Evolutionary conservation across 2,329 filamentous ascomycete genomes (phyloP), one percentile per base, ranked within the genome.

Genomic region (Tolypocladium pustulatum): DNA sequence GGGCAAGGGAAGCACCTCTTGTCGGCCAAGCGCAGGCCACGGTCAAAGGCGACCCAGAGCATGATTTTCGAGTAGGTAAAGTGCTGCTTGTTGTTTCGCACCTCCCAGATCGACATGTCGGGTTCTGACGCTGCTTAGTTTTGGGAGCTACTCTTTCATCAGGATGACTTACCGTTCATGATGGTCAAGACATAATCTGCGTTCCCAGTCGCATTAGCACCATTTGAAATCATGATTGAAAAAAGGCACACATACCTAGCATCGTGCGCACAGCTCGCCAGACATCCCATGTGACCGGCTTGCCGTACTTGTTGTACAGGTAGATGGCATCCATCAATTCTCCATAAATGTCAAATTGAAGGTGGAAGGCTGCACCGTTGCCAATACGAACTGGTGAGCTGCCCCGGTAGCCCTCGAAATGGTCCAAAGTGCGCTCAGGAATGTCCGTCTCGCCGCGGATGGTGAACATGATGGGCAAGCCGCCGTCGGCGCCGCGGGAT

Each of bases 71-170:
- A 89, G 72, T 91, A 92, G 17, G 86, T 83, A 64, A 91, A 92
- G 66, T 90, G 83, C 70, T 91, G 88, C 68, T 88, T 88, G 66
- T 85, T 76, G 63, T 88, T 88, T 49, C 88, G 82, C 7, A 90
- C 88, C 69, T 92, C 89, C 89, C 88, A 91, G 65, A 91, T 92
- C 3, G 87, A 90, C 87, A 91, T 91, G 67, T 92, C 88, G 15
- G 84, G 83, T 51, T 86, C 79, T 81, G 54, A n/a, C 38, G 22
- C 15, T 59, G 64, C 58, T 30, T 20, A 52, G 30, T n/a, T n/a
- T 30, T 34, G 9, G 30, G 49, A 34, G 17, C 49, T 13, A 10
- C 30, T 5, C 10, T n/a, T 13, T 52, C 5, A 10, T 20, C 12
- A 5, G 30, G 8, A n/a, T 6, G 2, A 22, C 66, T 73, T 72